These are phyloP conservation scores for Vigna mungo DNA, from an alignment of 306 rosid genomes.

Conservation along the genomic window DNA sequence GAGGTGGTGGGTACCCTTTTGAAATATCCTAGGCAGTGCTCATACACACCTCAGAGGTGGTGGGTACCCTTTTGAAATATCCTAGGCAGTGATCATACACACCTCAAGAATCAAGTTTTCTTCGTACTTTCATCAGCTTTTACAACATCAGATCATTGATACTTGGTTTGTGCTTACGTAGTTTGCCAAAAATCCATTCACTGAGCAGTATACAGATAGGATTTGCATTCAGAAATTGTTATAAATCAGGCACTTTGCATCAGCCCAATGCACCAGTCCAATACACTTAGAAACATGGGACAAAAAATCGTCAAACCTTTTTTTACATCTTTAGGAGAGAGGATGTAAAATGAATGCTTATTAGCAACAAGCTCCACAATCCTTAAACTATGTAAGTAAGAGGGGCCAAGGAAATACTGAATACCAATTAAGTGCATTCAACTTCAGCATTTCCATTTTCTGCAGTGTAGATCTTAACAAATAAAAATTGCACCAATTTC, in stretches of 20 bases:
- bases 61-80: too few species aligned
- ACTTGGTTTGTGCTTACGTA: background rate
- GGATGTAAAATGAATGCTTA: slow-evolving; percentile 19
- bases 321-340: slow-evolving; percentile 13
- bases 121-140: too few species aligned
- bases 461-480: background rate
- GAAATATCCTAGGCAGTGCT: too few species aligned
- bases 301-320: background rate
- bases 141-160: background rate
- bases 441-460: slow-evolving; percentile 20
- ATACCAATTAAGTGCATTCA: slow-evolving; percentile 27
- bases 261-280: slow-evolving; percentile 5
- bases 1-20: too few species aligned
- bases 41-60: too few species aligned
- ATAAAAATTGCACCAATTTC: slow-evolving; percentile 26
- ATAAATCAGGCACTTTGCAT: slow-evolving; percentile 7
- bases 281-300: background rate
- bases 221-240: slow-evolving; percentile 3
- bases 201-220: background rate
- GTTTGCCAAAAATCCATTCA: slow-evolving; percentile 15
- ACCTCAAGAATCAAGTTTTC: too few species aligned
- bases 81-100: too few species aligned
- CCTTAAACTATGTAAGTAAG: slow-evolving; percentile 25
- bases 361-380: slow-evolving; percentile 10
- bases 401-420: background rate